Conservation (phyloP, 257 asterid species). For the Rauvolfia tetraphylla region DNA sequence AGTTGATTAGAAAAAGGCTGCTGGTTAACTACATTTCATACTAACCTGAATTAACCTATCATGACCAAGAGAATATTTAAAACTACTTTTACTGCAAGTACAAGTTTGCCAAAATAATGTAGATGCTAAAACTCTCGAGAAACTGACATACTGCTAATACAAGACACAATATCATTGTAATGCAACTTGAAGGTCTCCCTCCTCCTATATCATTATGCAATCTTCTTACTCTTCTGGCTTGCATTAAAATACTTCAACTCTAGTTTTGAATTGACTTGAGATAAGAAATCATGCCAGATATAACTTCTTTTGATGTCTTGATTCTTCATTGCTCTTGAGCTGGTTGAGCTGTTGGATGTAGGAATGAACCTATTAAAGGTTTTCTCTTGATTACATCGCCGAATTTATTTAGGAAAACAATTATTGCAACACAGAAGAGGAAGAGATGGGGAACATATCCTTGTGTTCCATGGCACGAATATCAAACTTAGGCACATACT, state of each 20-base stretch:
- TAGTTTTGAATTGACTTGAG: too few species aligned
- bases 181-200: neutral
- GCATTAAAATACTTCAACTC: neutral
- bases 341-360: neutral
- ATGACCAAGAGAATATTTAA: neutral
- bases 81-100: neutral
- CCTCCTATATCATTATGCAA: neutral
- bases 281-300: too few species aligned
- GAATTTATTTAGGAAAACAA: too few species aligned
- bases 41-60: neutral
- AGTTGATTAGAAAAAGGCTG: neutral
- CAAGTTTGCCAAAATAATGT: neutral
- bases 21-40: neutral
- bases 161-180: neutral
- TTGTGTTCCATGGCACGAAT: neutral
- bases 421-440: neutral
- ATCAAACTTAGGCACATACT: neutral
- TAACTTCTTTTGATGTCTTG: too few species aligned
- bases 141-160: neutral
- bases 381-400: too few species aligned
- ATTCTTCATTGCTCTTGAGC: too few species aligned
- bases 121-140: too few species aligned
- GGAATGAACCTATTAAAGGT: too few species aligned
- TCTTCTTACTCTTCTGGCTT: neutral
- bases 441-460: neutral